These are phyloP conservation scores for Malassezia nana DNA, from an alignment of 1,284 basidiomycete species.

Conservation along the genomic window DNA sequence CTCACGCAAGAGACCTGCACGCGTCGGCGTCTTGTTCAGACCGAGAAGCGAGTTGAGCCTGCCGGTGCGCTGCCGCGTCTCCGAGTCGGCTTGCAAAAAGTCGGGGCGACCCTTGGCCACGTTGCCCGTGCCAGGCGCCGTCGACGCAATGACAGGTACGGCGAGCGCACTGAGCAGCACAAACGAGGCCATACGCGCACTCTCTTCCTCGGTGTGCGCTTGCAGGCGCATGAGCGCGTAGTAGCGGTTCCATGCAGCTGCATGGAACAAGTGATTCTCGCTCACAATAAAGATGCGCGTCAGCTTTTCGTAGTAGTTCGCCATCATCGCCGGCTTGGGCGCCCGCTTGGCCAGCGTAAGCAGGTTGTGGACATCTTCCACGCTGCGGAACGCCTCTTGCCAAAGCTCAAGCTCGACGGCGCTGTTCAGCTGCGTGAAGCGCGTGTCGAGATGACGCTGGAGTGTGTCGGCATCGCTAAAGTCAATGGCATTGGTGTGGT, in stretches of 20 bases:
- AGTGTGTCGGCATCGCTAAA: slow-evolving; percentile 91
- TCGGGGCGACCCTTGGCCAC: slow-evolving; percentile 52
- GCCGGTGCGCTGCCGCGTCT: slow-evolving; percentile 56
- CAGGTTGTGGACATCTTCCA: slow-evolving; percentile 95
- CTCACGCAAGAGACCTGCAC: slow-evolving; percentile 62
- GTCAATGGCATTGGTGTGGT: slow-evolving; percentile 95
- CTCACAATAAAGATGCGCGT: slow-evolving; percentile 86
- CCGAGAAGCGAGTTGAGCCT: slow-evolving; percentile 78
- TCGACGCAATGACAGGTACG: slow-evolving; percentile 70
- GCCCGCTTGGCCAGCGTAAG: slow-evolving; percentile 80
- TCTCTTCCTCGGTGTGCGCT: slow-evolving; percentile 58
- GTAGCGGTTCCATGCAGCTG: slow-evolving; percentile 88
- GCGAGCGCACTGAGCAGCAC: slow-evolving; percentile 87
- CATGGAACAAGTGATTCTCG: slow-evolving; percentile 81
- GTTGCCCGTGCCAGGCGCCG: slow-evolving; percentile 53
- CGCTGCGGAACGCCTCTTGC: slow-evolving; percentile 97
- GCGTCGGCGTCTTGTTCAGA: slow-evolving; percentile 72
- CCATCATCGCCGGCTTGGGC: slow-evolving; percentile 90
- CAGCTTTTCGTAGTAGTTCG: slow-evolving; percentile 96
- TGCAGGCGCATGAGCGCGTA: slow-evolving; percentile 43
- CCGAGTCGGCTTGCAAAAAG: slow-evolving; percentile 56
- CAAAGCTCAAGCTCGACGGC: slow-evolving; percentile 96
- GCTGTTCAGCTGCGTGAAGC: slow-evolving; percentile 94
- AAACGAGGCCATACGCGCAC: slow-evolving; percentile 73
- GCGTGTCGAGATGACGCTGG: slow-evolving; percentile 92